These are phyloP conservation scores for Fusarium tuaranense DNA, from an alignment of 2,329 filamentous ascomycete genomes.

Conservation along the genomic window DNA sequence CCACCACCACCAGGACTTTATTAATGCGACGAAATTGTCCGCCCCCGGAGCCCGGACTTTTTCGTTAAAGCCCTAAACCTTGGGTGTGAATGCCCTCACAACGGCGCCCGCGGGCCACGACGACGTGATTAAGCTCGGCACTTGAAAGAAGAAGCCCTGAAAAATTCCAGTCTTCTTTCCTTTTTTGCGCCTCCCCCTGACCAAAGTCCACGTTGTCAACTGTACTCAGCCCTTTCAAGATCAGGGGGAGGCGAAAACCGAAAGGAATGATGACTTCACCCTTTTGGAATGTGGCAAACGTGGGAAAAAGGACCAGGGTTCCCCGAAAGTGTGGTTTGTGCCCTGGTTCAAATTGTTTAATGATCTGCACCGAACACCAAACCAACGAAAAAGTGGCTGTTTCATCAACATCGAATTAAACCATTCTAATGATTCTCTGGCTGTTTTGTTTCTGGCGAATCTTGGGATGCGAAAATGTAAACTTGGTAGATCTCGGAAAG, in stretches of 20 bases:
- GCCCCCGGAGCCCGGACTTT: not conserved
- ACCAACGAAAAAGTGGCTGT: slow-evolving; percentile 4
- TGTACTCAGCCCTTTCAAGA: not conserved
- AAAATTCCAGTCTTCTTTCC: not conserved
- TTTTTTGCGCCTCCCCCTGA: not conserved
- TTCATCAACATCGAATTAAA: slow-evolving; percentile 17
- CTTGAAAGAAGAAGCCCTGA: not conserved
- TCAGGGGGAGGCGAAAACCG: slow-evolving; percentile 40
- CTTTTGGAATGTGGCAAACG: slow-evolving; percentile 42
- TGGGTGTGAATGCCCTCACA: not conserved
- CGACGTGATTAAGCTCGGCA: not conserved
- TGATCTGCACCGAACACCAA: not conserved
- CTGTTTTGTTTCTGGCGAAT: not conserved
- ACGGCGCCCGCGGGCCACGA: not conserved
- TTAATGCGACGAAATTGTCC: not conserved
- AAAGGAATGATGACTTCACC: slow-evolving; percentile 30
- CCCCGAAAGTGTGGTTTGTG: not conserved
- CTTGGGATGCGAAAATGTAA: no score
- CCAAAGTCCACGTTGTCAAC: not conserved
- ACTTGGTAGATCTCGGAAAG: no score
- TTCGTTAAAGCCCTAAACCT: not conserved
- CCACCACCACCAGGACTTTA: not conserved
- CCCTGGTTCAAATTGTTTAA: slow-evolving; percentile 1
- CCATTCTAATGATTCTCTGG: not conserved
- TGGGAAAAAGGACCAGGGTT: not conserved